phyloP scores from a whole-genome alignment of 805 yeast genomes.

The Candida nitratophila region DNA sequence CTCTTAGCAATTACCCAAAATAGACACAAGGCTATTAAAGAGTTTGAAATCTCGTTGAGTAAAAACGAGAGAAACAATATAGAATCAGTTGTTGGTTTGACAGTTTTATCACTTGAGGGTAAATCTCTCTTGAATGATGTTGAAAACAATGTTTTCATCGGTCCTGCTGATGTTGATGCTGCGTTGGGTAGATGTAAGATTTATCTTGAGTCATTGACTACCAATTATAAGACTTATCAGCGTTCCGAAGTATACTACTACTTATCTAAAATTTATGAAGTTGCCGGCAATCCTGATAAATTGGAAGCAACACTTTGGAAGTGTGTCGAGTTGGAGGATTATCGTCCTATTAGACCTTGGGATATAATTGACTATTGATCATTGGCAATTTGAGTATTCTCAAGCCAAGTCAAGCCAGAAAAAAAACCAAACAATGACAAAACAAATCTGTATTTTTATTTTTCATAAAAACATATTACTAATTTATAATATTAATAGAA shows the following conservation, averaged over 20 bases:
- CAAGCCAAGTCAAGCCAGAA: too few species aligned
- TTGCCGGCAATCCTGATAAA: slow-evolving; percentile 40
- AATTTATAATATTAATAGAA: too few species aligned
- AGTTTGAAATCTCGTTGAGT: slow-evolving; percentile 59
- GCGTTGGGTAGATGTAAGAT: slow-evolving; percentile 52
- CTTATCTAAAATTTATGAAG: slow-evolving; percentile 56
- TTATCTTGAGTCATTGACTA: slow-evolving; percentile 31
- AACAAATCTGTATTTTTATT: too few species aligned
- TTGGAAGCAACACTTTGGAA: slow-evolving; percentile 50
- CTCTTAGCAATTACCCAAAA: slow-evolving; percentile 28
- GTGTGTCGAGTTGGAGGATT: slow-evolving; percentile 58
- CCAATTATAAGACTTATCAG: slow-evolving; percentile 35
- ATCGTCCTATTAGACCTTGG: slow-evolving; percentile 42
- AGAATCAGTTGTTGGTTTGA: slow-evolving; percentile 47
- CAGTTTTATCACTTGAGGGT: slow-evolving; percentile 39
- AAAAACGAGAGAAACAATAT: slow-evolving; percentile 36
- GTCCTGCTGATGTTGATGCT: slow-evolving; percentile 49
- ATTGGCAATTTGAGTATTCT: too few species aligned
- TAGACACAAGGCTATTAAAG: slow-evolving; percentile 44
- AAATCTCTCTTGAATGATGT: slow-evolving; percentile 14
- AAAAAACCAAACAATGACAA: too few species aligned
- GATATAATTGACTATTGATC: neutral
- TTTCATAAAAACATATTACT: too few species aligned
- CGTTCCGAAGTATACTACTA: slow-evolving; percentile 63
- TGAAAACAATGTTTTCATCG: slow-evolving; percentile 35